These are phyloP conservation scores for Saussurea involucrata DNA, from an alignment of 129 eudicot genomes.

Conservation along the genomic window DNA sequence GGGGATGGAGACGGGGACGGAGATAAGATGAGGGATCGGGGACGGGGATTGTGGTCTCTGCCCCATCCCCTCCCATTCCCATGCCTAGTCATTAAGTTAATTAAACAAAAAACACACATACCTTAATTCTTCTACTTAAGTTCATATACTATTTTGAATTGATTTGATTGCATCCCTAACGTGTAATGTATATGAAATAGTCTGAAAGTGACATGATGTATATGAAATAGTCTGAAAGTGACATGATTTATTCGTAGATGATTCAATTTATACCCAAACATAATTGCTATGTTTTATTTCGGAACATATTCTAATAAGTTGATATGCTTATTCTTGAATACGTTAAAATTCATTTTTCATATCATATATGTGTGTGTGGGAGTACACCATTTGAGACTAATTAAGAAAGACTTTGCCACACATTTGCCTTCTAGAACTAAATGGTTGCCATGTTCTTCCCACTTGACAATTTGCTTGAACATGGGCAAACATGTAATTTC, in stretches of 20 bases:
- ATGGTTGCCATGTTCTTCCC: not conserved
- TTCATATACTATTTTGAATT: not conserved
- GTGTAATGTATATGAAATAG: not conserved
- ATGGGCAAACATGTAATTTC: not conserved
- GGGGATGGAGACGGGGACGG: too few species aligned
- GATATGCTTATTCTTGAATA: not conserved
- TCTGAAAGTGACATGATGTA: not conserved
- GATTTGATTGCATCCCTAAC: not conserved
- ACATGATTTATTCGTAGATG: not conserved
- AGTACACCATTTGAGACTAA: conserved; percentile 31
- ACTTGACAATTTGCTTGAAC: not conserved
- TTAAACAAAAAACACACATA: not conserved
- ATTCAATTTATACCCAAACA: not conserved
- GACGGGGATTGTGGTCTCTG: too few species aligned
- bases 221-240: not conserved
- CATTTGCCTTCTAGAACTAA: conserved; percentile 1
- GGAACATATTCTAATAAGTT: not conserved
- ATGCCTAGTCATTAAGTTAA: not conserved
- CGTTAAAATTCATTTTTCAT: not conserved
- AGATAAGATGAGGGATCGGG: too few species aligned
- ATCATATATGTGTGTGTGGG: not conserved
- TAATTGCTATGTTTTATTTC: not conserved
- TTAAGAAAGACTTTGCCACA: not conserved
- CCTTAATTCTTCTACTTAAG: not conserved
- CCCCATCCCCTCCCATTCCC: too few species aligned